phyloP scores from a whole-genome alignment of 2,329 filamentous ascomycete genomes.

The Fonsecaea multimorphosa region DNA sequence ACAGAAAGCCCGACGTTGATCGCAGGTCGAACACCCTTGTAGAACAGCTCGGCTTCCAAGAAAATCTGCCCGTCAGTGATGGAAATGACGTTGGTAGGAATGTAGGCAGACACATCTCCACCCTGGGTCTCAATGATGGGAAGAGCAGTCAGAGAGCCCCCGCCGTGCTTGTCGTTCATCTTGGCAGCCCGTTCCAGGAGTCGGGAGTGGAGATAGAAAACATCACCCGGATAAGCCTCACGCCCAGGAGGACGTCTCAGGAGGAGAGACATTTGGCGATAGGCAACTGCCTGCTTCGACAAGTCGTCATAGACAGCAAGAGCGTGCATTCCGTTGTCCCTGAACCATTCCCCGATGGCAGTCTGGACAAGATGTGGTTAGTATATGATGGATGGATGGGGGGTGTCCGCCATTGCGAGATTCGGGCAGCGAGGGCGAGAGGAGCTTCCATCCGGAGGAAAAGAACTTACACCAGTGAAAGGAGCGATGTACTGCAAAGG shows the following conservation, averaged over 20 bases:
- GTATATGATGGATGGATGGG: too few species aligned
- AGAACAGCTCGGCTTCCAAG: slow-evolving; percentile 98
- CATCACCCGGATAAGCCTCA: slow-evolving; percentile 99
- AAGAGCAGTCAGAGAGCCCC: slow-evolving; percentile 95
- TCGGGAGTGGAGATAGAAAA: slow-evolving; percentile 99
- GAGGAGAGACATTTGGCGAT: slow-evolving; percentile 98
- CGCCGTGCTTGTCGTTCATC: slow-evolving; percentile 94
- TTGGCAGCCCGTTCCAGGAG: slow-evolving; percentile 99
- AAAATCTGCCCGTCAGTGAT: slow-evolving; percentile 99
- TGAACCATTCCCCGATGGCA: slow-evolving; percentile 73
- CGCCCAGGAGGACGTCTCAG: slow-evolving; percentile 97
- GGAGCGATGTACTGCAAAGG: slow-evolving; percentile 93
- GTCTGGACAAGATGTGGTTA: too few species aligned
- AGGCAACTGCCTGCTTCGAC: slow-evolving; percentile 90
- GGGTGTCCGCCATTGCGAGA: too few species aligned
- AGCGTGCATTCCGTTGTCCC: slow-evolving; percentile 85
- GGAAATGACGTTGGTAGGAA: slow-evolving; percentile 99
- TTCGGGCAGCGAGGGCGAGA: too few species aligned
- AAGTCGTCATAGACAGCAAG: slow-evolving; percentile 94
- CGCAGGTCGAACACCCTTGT: slow-evolving; percentile 99
- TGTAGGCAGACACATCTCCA: slow-evolving; percentile 99
- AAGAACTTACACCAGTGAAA: slow-evolving; percentile 69
- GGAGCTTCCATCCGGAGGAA: too few species aligned
- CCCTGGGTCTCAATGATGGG: slow-evolving; percentile 99
- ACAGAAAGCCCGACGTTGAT: slow-evolving; percentile 99